phyloP scores from a whole-genome alignment of 176 grass and related monocot genomes.

The Neostapfia colusana region DNA sequence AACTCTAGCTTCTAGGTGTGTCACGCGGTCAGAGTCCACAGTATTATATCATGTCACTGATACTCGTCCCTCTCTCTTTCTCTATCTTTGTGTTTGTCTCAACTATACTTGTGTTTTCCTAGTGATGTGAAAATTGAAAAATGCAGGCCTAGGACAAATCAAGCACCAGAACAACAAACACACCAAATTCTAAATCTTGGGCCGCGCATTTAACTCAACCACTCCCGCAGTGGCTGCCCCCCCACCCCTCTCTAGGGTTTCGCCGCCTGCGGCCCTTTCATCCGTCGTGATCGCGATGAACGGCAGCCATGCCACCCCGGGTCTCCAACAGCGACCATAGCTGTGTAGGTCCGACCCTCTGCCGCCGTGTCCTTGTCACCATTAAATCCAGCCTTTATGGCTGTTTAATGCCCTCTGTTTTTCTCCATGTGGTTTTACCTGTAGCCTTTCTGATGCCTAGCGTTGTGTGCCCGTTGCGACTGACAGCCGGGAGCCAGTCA shows the following conservation, averaged over 20 bases:
- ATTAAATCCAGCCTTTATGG: slow-evolving; percentile 51
- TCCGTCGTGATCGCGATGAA: slow-evolving; percentile 28
- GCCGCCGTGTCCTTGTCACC: slow-evolving; percentile 58
- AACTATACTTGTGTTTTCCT: not conserved
- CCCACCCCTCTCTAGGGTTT: slow-evolving; percentile 46
- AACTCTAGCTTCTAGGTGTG: slow-evolving; percentile 21
- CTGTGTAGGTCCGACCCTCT: slow-evolving; percentile 54
- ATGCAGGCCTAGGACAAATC: slow-evolving; percentile 25
- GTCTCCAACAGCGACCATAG: slow-evolving; percentile 33
- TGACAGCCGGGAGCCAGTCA: not conserved
- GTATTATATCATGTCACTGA: slow-evolving; percentile 4
- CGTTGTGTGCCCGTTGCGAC: not conserved
- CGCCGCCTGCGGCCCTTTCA: not conserved
- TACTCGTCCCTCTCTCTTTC: not conserved
- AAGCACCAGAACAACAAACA: slow-evolving; percentile 18
- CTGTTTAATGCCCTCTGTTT: slow-evolving; percentile 60
- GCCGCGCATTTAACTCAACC: slow-evolving; percentile 58
- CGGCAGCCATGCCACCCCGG: not conserved
- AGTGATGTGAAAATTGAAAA: slow-evolving; percentile 34
- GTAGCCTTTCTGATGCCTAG: not conserved
- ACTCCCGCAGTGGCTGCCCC: slow-evolving; percentile 39
- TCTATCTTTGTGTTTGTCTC: not conserved
- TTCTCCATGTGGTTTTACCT: slow-evolving; percentile 43
- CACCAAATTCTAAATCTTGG: slow-evolving; percentile 58
- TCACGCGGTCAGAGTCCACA: slow-evolving; percentile 28